A percentile compares a stretch with the other conserved stretches of the same genome.
Conservation (phyloP, 1,284 basidiomycete species). For the Cryptococcus depauperatus region DNA sequence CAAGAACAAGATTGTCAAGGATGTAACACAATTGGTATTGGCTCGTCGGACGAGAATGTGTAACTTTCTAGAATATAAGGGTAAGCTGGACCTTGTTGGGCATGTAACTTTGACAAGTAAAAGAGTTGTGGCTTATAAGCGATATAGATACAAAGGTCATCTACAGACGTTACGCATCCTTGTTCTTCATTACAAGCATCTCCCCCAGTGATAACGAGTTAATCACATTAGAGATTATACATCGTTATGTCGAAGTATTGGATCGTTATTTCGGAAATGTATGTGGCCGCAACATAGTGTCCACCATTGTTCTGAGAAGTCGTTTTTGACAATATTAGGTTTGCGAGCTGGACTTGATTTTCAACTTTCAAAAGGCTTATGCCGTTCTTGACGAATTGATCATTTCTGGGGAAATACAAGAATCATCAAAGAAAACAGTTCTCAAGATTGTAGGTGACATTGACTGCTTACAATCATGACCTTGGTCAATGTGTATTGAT, state of each 20-base stretch:
- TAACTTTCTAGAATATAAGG: slow-evolving; percentile 99
- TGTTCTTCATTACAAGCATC: slow-evolving; percentile 97
- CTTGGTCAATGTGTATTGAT: neutral
- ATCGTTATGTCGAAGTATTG: slow-evolving; percentile 97
- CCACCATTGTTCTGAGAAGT: no score
- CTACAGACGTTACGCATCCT: slow-evolving; percentile 91
- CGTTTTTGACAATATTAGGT: slow-evolving; percentile 53
- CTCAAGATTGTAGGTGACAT: slow-evolving; percentile 62
- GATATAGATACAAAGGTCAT: slow-evolving; percentile 82
- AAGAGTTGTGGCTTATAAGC: neutral
- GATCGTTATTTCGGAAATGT: slow-evolving; percentile 99
- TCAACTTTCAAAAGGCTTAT: slow-evolving; percentile 98
- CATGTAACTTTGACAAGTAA: neutral
- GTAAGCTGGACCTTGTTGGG: slow-evolving; percentile 46
- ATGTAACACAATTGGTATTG: slow-evolving; percentile 96
- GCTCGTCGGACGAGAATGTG: slow-evolving; percentile 96
- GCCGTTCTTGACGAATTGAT: slow-evolving; percentile 95
- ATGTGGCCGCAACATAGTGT: slow-evolving; percentile 38
- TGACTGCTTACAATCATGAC: slow-evolving; percentile 4
- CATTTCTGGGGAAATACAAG: slow-evolving; percentile 95
- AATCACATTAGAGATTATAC: slow-evolving; percentile 91
- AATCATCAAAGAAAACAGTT: slow-evolving; percentile 97
- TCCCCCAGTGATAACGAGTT: slow-evolving; percentile 81
- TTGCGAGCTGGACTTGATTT: slow-evolving; percentile 93
- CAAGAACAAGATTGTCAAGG: slow-evolving; percentile 98